Percentiles rank a stretch among this genome's conserved stretches.
Evolutionary conservation across 148 eudicot species (phyloP).

Genomic region (Silene uniflora): DNA sequence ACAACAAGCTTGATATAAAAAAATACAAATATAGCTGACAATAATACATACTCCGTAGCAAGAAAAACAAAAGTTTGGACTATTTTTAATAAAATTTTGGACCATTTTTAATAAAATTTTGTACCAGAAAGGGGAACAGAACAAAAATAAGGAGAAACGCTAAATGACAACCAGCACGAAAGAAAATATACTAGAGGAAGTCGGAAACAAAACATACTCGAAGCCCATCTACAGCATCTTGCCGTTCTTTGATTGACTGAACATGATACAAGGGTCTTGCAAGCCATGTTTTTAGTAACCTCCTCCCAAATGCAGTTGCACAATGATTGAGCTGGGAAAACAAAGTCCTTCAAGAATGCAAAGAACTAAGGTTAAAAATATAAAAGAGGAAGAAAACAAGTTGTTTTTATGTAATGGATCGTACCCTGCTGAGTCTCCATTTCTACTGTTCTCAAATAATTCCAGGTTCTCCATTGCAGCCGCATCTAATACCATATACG

Average conservation of each 20-base stretch:
- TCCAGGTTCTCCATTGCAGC: conserved; percentile 92
- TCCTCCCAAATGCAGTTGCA: conserved; percentile 86
- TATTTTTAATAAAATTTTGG: neutral
- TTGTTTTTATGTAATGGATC: conserved; percentile 10
- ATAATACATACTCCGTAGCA: neutral
- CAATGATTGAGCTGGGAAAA: conserved; percentile 88
- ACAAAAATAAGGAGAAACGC: neutral
- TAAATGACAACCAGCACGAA: neutral
- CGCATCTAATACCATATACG: conserved; percentile 90
- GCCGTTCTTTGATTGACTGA: conserved; percentile 68
- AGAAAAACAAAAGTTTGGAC: neutral
- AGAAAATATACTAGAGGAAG: neutral
- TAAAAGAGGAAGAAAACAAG: neutral
- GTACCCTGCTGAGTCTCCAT: conserved; percentile 90
- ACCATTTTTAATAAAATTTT: too few species aligned
- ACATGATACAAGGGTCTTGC: conserved; percentile 82
- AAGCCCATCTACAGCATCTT: conserved; percentile 85
- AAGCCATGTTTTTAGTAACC: conserved; percentile 87
- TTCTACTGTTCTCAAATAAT: conserved; percentile 78
- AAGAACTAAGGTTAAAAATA: conserved; percentile 2
- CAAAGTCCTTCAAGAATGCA: conserved; percentile 50
- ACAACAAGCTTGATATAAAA: neutral
- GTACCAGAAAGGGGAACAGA: neutral
- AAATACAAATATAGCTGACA: neutral
- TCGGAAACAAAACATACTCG: conserved; percentile 39